Evolutionary conservation across 805 yeast genomes (phyloP).

Genomic region (Ogataea parapolymorpha): DNA sequence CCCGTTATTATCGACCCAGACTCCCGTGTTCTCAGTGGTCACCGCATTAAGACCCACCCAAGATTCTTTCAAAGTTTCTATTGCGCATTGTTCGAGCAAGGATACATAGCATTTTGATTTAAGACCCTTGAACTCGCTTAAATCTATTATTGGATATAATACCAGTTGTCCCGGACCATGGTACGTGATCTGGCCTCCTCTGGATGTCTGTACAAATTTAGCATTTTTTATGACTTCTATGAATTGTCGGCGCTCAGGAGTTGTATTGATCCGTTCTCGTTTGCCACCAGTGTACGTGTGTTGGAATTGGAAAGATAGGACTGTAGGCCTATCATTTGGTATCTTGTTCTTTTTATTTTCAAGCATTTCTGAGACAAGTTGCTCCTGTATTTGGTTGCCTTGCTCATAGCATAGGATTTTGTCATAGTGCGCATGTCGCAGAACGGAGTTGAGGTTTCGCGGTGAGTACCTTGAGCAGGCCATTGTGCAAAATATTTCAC

Average conservation of each 20-base stretch:
- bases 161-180: conserved; percentile 97
- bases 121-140: conserved; percentile 52
- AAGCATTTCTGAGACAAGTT: conserved; percentile 53
- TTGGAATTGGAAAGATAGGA: conserved; percentile 79
- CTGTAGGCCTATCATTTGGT: conserved; percentile 42
- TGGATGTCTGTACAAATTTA: conserved; percentile 65
- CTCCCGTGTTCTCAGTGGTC: conserved; percentile 77
- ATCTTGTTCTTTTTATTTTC: conserved; percentile 43
- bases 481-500: not conserved
- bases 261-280: conserved; percentile 58
- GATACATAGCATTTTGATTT: conserved; percentile 52
- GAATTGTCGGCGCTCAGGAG: conserved; percentile 20
- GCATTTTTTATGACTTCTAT: conserved; percentile 42
- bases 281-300: conserved; percentile 93
- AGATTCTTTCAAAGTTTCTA: conserved; percentile 19
- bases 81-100: conserved; percentile 41
- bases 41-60: conserved; percentile 40
- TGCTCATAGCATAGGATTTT: conserved; percentile 38
- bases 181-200: conserved; percentile 97
- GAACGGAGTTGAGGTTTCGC: conserved; percentile 27
- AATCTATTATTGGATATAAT: conserved; percentile 73
- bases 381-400: conserved; percentile 56
- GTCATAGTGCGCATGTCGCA: conserved; percentile 45
- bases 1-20: conserved; percentile 55
- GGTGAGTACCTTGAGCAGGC: conserved; percentile 16